These are phyloP conservation scores for Calcarisporium arbuscula DNA, from an alignment of 2,329 filamentous ascomycete species.

Conservation along the genomic window DNA sequence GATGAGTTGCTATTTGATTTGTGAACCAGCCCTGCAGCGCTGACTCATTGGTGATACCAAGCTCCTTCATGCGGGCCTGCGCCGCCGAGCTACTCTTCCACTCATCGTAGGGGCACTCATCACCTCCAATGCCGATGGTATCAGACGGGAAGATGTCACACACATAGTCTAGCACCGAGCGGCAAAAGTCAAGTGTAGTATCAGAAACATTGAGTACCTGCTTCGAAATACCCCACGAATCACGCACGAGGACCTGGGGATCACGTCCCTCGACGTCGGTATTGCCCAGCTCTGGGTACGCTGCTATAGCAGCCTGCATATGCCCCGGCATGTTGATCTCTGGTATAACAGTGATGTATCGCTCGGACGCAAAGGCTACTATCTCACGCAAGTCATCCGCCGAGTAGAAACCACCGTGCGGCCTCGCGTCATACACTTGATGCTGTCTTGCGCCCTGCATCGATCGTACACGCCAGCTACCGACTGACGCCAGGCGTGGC, in stretches of 20 bases:
- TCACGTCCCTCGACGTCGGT: slow-evolving; percentile 6
- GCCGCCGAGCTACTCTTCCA: slow-evolving; percentile 9
- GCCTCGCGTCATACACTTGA: slow-evolving; percentile 8
- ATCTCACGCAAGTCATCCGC: slow-evolving; percentile 9
- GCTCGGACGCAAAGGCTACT: slow-evolving; percentile 9
- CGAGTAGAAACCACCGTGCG: slow-evolving; percentile 12
- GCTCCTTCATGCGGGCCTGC: slow-evolving; percentile 8
- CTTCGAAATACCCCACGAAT: slow-evolving; percentile 12
- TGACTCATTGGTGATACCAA: slow-evolving; percentile 9
- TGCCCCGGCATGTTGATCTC: slow-evolving; percentile 15
- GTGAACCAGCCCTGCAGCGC: slow-evolving; percentile 13
- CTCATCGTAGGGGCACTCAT: slow-evolving; percentile 14
- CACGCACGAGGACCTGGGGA: slow-evolving; percentile 5
- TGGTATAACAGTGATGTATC: slow-evolving; percentile 14
- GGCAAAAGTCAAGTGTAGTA: slow-evolving; percentile 11
- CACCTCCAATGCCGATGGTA: slow-evolving; percentile 11
- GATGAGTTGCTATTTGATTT: slow-evolving; percentile 10
- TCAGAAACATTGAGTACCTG: slow-evolving; percentile 13
- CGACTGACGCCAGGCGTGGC: slow-evolving; percentile 10
- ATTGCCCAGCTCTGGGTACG: slow-evolving; percentile 14
- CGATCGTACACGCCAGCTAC: slow-evolving; percentile 9
- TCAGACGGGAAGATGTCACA: slow-evolving; percentile 11
- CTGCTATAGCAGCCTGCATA: slow-evolving; percentile 14
- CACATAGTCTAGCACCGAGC: slow-evolving; percentile 10
- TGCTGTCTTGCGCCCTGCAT: slow-evolving; percentile 9